Evolutionary conservation across 352 stramenopile genomes (phyloP).

Genomic region (Phytopythium helicoides): DNA sequence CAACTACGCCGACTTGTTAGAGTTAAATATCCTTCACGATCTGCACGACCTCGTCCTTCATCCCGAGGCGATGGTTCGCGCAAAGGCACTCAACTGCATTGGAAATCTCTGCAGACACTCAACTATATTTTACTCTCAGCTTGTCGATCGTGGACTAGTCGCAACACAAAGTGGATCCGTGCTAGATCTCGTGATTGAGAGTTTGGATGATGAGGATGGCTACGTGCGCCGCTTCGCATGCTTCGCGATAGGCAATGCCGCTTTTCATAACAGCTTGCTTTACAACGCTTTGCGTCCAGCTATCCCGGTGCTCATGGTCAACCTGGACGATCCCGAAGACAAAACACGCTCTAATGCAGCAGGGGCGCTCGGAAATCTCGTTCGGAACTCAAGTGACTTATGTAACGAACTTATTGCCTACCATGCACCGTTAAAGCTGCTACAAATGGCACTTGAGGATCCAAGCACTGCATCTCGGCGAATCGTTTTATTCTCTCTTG

Average conservation of each 20-base stretch:
- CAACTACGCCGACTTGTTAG: constrained; percentile 71
- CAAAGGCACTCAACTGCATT: constrained; percentile 90
- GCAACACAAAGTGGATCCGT: constrained; percentile 26
- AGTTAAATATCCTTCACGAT: constrained; percentile 45
- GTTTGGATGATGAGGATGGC: constrained; percentile 63
- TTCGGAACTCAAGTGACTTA: constrained; percentile 86
- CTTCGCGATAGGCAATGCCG: constrained; percentile 94
- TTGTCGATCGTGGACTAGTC: constrained; percentile 21
- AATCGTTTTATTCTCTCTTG: constrained; percentile 91
- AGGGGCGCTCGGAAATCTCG: constrained; percentile 90
- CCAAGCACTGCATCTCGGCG: constrained; percentile 54
- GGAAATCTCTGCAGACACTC: constrained; percentile 92
- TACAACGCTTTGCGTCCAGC: constrained; percentile 66
- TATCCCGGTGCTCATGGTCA: constrained; percentile 65
- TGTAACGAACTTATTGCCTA: constrained; percentile 60
- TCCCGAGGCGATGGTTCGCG: constrained; percentile 70
- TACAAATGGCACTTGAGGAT: constrained; percentile 66
- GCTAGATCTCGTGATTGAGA: constrained; percentile 55
- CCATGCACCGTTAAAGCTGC: constrained; percentile 65
- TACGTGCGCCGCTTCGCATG: constrained; percentile 90
- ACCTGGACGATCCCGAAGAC: constrained; percentile 76
- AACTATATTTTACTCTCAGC: constrained; percentile 82
- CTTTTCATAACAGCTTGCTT: constrained; percentile 84
- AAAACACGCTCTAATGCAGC: constrained; percentile 92
- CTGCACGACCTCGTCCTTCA: constrained; percentile 62